These are phyloP conservation scores for Gracilariopsis chorda DNA, from an alignment of 23 red algal species.

Conservation along the genomic window DNA sequence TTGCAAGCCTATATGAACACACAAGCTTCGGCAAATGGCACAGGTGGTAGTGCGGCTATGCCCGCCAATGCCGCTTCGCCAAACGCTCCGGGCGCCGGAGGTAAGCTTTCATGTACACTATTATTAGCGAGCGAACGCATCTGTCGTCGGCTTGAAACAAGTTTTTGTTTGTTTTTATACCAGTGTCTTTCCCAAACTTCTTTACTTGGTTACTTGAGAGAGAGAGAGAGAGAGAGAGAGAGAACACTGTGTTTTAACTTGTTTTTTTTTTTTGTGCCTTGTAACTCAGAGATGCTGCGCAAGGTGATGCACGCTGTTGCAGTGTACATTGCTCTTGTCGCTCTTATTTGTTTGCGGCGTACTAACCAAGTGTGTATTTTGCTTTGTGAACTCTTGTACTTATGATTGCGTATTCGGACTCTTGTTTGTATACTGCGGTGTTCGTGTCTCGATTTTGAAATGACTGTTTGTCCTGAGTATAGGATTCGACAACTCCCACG, in stretches of 20 bases:
- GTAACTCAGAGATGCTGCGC: not conserved
- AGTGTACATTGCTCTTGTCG: not conserved
- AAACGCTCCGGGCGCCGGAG: slow-evolving; percentile 20
- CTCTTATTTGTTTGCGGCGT: not conserved
- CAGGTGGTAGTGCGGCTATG: slow-evolving; percentile 25
- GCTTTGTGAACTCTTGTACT: not conserved
- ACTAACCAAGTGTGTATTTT: not conserved
- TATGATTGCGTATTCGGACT: not conserved
- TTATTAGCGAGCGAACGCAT: slow-evolving; percentile 16
- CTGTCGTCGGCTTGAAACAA: not conserved
- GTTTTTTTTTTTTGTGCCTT: slow-evolving; percentile 10
- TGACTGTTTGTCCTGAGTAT: not conserved
- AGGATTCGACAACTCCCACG: slow-evolving; percentile 51
- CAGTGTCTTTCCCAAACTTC: not conserved
- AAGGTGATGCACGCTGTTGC: not conserved
- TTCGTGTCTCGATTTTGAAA: not conserved
- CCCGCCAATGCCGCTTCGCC: slow-evolving; percentile 3
- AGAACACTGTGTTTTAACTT: not conserved
- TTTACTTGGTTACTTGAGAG: not conserved
- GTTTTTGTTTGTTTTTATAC: not conserved
- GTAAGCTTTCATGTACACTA: slow-evolving; percentile 37
- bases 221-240: not conserved
- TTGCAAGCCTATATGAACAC: slow-evolving; percentile 70
- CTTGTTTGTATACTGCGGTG: not conserved
- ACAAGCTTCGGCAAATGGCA: slow-evolving; percentile 12